Evolutionary conservation across 805 yeast genomes (phyloP), one percentile per base, ranked within the genome.

Genomic region (Candida fluviatilis): DNA sequence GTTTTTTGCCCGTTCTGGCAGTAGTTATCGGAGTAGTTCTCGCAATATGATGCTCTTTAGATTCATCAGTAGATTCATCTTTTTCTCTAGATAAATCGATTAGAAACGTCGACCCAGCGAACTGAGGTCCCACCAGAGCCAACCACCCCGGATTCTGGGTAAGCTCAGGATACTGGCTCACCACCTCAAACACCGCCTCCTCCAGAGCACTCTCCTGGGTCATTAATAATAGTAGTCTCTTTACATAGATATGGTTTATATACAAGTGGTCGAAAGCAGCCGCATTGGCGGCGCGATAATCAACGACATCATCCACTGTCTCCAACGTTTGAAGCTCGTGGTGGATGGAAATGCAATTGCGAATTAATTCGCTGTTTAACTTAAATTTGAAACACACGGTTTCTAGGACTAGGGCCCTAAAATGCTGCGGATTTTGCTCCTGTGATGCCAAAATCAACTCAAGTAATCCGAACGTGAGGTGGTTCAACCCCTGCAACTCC

Each of bases 401-500:
- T 28, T 58, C 62, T 6, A 48, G 32, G 3, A 59, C 41, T 12
- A 55, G 44, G 15, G 37, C 21, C 15, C 38, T 44, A 14, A 55
- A 35, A 25, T 47, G 45, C 6, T 30, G 38, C 31, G 39, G 49
- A 24, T 45, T 26, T 4, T 26, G 28, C 6, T 35, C 27, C 2
- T 46, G 49, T 7, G 57, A 52, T 3, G 59, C 52, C 3, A 50
- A 19, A 3, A 66, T 38, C 2, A 62, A 51, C 29, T 50, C 49
- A 45, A 55, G 51, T 1, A 58, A 31, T 1, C 68, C 66, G 30
- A 64, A 46, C 4, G 36, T 37, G n/a, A 44, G 11, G 35, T 56
- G 50, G 26, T 53, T 46, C 28, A 45, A 44, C 4, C 45, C 42
- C 24, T 37, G 35, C 14, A 62, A 41, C 12, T 47, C 43, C 3